Conservation (phyloP, 2,329 filamentous ascomycete species). For the Cytospora paraplurivora region DNA sequence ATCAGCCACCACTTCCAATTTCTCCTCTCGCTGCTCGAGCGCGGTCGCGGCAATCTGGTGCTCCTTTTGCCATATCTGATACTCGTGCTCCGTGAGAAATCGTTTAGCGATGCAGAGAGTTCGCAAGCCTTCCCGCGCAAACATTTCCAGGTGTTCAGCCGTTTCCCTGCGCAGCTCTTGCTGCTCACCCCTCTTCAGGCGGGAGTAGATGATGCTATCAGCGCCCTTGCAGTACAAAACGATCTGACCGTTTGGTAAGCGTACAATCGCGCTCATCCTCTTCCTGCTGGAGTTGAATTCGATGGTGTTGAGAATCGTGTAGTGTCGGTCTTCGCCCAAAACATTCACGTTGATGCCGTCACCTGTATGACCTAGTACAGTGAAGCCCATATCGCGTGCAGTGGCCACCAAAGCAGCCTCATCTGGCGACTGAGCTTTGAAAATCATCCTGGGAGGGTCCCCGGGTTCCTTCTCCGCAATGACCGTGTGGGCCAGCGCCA, state of each 20-base stretch:
- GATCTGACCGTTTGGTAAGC: constrained; percentile 89
- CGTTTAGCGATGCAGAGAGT: constrained; percentile 92
- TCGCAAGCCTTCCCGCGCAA: constrained; percentile 90
- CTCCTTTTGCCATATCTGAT: constrained; percentile 79
- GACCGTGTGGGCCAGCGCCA: constrained; percentile 96
- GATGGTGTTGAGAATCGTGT: constrained; percentile 87
- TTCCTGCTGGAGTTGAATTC: constrained; percentile 98
- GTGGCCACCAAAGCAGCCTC: constrained; percentile 94
- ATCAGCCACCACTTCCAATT: constrained; percentile 86
- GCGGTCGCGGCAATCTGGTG: constrained; percentile 86
- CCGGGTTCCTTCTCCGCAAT: constrained; percentile 88
- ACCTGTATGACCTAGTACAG: constrained; percentile 76
- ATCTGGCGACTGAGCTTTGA: constrained; percentile 96
- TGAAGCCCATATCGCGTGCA: constrained; percentile 93
- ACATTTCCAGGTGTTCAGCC: constrained; percentile 94
- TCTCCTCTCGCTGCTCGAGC: constrained; percentile 85
- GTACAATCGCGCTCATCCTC: constrained; percentile 95
- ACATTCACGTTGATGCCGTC: constrained; percentile 86
- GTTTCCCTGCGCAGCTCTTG: constrained; percentile 79
- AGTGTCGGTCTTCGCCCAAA: constrained; percentile 81
- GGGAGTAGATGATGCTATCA: constrained; percentile 95
- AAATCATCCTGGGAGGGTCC: constrained; percentile 87
- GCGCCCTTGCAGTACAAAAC: constrained; percentile 96
- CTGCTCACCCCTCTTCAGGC: constrained; percentile 83
- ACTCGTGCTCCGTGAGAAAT: constrained; percentile 79